phyloP scores from a whole-genome alignment of 768 basidiomycete genomes.

The Kwoniella shandongensis region DNA sequence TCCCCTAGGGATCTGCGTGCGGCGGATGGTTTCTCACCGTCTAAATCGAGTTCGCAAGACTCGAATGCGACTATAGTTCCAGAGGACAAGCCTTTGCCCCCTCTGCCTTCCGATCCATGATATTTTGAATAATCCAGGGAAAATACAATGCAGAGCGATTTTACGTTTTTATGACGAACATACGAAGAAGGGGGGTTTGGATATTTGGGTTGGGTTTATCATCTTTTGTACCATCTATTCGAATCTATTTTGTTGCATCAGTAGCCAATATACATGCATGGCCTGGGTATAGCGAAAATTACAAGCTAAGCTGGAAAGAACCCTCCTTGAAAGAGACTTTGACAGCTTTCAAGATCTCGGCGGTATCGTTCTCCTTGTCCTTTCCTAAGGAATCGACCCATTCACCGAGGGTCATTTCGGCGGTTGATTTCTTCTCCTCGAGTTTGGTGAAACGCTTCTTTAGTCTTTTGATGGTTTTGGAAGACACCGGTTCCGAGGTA shows the following conservation, averaged over 20 bases:
- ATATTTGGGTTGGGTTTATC: too few relatives aligned
- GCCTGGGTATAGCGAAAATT: conserved; percentile 8
- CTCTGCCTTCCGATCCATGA: conserved; percentile 6
- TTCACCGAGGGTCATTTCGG: conserved; percentile 16
- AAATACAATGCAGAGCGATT: not conserved
- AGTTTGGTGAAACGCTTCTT: conserved; percentile 60
- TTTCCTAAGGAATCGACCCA: conserved; percentile 14
- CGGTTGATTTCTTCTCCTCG: conserved; percentile 17
- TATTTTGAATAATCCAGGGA: not conserved
- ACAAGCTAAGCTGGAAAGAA: conserved; percentile 12
- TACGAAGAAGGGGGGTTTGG: too few relatives aligned
- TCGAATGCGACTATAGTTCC: not conserved
- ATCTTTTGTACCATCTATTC: not conserved
- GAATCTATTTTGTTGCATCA: conserved; percentile 28
- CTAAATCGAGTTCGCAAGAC: too few relatives aligned
- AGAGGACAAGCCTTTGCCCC: conserved; percentile 17
- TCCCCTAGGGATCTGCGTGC: not conserved
- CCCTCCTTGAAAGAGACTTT: conserved; percentile 14
- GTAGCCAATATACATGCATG: conserved; percentile 39
- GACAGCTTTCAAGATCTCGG: conserved; percentile 27
- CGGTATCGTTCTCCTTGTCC: conserved; percentile 29
- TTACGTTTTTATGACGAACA: too few relatives aligned
- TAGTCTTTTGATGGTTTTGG: conserved; percentile 45
- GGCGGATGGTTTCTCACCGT: too few relatives aligned
- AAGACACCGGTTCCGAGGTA: conserved; percentile 16